These are phyloP conservation scores for Coniferiporia weirii DNA, from an alignment of 1,284 basidiomycete genomes.

Conservation along the genomic window DNA sequence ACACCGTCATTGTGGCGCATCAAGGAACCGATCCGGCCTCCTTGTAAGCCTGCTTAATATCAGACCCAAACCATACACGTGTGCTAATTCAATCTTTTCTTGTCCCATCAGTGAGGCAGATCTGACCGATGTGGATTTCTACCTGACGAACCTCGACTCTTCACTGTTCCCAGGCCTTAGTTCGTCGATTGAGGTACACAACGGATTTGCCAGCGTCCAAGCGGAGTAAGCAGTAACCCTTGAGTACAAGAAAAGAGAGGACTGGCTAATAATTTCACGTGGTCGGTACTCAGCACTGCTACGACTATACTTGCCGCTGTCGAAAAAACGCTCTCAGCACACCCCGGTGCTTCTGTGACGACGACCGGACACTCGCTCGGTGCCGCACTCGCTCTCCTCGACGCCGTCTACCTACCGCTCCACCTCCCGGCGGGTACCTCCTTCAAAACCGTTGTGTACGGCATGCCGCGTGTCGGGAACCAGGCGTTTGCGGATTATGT, in stretches of 20 bases:
- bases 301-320: conserved; percentile 44
- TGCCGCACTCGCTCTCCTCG: conserved; percentile 48
- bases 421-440: conserved; percentile 30
- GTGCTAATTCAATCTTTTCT: background rate
- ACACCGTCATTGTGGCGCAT: conserved; percentile 17
- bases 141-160: conserved; percentile 34
- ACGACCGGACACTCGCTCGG: conserved; percentile 52
- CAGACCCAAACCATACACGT: no score
- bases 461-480: conserved; percentile 63
- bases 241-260: background rate
- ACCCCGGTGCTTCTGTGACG: conserved; percentile 37
- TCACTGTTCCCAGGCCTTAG: conserved; percentile 54
- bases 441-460: conserved; percentile 38
- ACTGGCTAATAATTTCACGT: background rate
- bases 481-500: conserved; percentile 54
- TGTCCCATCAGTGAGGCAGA: conserved; percentile 30
- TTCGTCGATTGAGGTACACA: conserved; percentile 45
- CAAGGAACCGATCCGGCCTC: conserved; percentile 15
- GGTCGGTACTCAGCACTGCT: conserved; percentile 38
- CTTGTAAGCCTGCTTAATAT: background rate
- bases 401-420: conserved; percentile 34
- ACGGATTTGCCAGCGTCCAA: conserved; percentile 51
- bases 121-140: conserved; percentile 50
- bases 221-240: conserved; percentile 39
- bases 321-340: conserved; percentile 34